Evolutionary conservation across 1,139 yeast genomes (phyloP), one percentile per base, ranked within the genome.

Genomic region (Candida albicans): DNA sequence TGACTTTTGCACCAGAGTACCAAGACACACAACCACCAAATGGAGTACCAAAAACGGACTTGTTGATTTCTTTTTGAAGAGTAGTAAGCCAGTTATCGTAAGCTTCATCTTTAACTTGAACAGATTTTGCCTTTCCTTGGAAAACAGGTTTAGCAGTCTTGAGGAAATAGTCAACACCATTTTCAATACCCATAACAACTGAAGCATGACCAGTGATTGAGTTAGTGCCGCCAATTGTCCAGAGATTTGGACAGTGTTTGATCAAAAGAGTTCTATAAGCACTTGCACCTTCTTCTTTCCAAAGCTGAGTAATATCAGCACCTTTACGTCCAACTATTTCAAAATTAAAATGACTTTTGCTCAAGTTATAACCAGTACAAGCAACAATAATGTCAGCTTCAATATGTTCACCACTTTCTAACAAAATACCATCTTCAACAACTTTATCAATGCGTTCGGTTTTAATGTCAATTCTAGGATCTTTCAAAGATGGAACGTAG

Each of bases 1-100:
- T 73, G 40, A 53, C 50, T 8, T 63, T 63, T 13, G 50, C 58
- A 27, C 53, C 49, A 7, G 66, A 25, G 45, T 72, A 73, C 77
- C 78, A 73, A 11, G 75, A 65, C 7, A 56, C 57, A 53, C 78
- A 73, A 1, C 78, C 78, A 6, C 77, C 78, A 45, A 67, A 69
- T 8, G 57, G 50, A 9, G 72, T 57, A 4, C 78, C 78, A 52
- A 63, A 71, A 1, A 73, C 77, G 5, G 67, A 52, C 33, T 48
- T 54, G 30, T 46, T 49, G 46, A 71, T 62, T 31, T 55, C 58
- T 1, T 31, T 52, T 50, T 73, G 76, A 9, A 58, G 53, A 2
- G 49, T 55, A 5, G 49, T 51, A 44, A 62, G 62, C 77, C 77
- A 73, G 26, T 63, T 56, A 45, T 69, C 59, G 52, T 71, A 73